phyloP scores from a whole-genome alignment of 768 basidiomycete species.

The Mycena sanguinolenta region DNA sequence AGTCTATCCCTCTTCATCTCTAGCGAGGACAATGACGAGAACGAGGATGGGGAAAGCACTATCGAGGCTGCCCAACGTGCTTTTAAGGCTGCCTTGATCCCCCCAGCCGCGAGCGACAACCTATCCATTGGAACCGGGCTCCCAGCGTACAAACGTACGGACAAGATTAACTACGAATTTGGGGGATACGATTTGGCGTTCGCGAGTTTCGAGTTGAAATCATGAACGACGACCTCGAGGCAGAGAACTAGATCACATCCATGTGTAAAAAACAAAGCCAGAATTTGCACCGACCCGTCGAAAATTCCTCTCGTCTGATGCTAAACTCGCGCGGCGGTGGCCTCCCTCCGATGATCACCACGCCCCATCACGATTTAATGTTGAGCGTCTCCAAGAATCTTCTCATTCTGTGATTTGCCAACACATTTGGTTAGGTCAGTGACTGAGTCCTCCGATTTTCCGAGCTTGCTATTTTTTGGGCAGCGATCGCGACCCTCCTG shows the following conservation, averaged over 20 bases:
- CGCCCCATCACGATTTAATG: conserved; percentile 18
- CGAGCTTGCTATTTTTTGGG: not conserved
- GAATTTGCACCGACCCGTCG: conserved; percentile 5
- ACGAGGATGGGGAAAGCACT: conserved; percentile 60
- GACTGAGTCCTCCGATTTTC: not conserved
- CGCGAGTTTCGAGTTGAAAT: conserved; percentile 79
- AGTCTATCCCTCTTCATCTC: conserved; percentile 94
- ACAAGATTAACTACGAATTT: conserved; percentile 99
- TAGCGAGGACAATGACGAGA: conserved; percentile 63
- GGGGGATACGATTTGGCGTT: conserved; percentile 93
- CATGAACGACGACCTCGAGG: conserved; percentile 38
- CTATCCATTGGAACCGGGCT: conserved; percentile 2
- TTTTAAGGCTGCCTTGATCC: conserved; percentile 75
- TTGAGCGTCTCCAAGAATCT: not conserved
- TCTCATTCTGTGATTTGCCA: not conserved
- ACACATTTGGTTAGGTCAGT: conserved; percentile 24
- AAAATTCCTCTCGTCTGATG: conserved; percentile 9
- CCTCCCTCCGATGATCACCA: conserved; percentile 15
- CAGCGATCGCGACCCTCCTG: not conserved
- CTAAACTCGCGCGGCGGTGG: conserved; percentile 4
- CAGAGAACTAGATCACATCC: conserved; percentile 2
- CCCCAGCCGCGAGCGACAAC: conserved; percentile 32
- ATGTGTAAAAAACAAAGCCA: conserved; percentile 27
- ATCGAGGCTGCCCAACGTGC: conserved; percentile 81
- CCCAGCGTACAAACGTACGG: conserved; percentile 79